phyloP scores from a whole-genome alignment of 352 stramenopile species.

The Phytophthora citricola region DNA sequence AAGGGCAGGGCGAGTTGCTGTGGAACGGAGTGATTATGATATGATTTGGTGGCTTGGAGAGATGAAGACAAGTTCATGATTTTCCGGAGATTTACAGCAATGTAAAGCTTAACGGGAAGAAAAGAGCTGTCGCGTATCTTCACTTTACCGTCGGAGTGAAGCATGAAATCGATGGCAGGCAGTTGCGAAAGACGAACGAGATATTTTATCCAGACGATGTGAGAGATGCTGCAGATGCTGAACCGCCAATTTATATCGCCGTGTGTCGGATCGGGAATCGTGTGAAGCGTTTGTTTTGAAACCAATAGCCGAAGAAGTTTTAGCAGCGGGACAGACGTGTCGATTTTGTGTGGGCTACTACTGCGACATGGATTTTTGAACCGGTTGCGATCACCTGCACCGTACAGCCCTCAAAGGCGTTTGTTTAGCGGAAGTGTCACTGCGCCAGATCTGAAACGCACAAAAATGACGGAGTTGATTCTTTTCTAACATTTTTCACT shows the following conservation, averaged over 20 bases:
- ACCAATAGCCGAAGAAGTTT: constrained; percentile 5
- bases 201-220: constrained; percentile 18
- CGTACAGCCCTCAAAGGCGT: no score
- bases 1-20: constrained; percentile 14
- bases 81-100: constrained; percentile 29
- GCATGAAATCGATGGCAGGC: constrained; percentile 14
- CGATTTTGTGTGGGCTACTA: no score
- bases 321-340: no score
- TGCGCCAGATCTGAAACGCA: no score
- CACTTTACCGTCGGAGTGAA: constrained; percentile 9
- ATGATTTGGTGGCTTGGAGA: constrained; percentile 11
- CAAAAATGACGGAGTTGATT: no score
- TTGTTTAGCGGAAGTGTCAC: no score
- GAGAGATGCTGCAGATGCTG: constrained; percentile 10
- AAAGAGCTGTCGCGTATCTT: constrained; percentile 16
- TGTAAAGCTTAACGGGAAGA: constrained; percentile 25
- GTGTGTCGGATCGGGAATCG: constrained; percentile 15
- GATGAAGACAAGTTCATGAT: constrained; percentile 17
- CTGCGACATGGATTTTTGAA: no score
- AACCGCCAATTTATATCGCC: constrained; percentile 17
- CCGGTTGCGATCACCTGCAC: no score
- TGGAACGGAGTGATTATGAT: constrained; percentile 20
- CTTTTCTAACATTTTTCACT: no score
- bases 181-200: constrained; percentile 11
- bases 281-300: constrained; percentile 19